phyloP scores from a whole-genome alignment of 495 filamentous ascomycete species.

The Rhypophila decipiens region DNA sequence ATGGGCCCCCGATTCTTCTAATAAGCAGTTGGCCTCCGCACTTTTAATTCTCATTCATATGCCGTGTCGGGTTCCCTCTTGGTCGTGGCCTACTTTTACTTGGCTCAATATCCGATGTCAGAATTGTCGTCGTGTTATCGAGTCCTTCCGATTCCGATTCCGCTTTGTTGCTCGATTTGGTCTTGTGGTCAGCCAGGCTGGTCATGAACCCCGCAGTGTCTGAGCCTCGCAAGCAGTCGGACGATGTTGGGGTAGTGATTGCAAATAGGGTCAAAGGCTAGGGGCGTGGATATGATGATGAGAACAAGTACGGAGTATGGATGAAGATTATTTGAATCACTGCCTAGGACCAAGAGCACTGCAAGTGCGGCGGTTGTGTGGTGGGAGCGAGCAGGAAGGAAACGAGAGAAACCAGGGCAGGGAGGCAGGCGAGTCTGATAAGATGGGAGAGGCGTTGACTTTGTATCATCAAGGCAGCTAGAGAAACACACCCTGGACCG shows the following conservation, averaged over 20 bases:
- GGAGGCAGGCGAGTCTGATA: neutral
- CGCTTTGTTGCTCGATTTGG: neutral
- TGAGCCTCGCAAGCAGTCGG: neutral
- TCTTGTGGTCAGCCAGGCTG: neutral
- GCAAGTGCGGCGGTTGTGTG: neutral
- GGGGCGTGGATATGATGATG: too few relatives aligned
- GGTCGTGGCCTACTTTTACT: neutral
- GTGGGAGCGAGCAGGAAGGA: neutral
- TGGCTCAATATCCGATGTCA: neutral
- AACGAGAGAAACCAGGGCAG: neutral
- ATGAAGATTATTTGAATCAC: too few relatives aligned
- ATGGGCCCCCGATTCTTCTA: neutral
- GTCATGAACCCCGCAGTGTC: neutral
- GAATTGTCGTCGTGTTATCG: neutral
- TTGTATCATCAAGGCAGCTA: slow-evolving; percentile 19
- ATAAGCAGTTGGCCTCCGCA: neutral
- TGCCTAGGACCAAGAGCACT: too few relatives aligned
- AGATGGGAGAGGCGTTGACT: slow-evolving; percentile 21
- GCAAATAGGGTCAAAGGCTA: too few relatives aligned
- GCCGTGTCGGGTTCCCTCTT: neutral
- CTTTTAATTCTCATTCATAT: neutral
- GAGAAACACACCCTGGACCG: neutral
- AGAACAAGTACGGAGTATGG: too few relatives aligned
- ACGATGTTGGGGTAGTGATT: too few relatives aligned
- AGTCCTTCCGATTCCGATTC: neutral